Base-by-base conservation (phyloP, 805 yeast genomes). In the Metahyphopichia silvanorum region DNA sequence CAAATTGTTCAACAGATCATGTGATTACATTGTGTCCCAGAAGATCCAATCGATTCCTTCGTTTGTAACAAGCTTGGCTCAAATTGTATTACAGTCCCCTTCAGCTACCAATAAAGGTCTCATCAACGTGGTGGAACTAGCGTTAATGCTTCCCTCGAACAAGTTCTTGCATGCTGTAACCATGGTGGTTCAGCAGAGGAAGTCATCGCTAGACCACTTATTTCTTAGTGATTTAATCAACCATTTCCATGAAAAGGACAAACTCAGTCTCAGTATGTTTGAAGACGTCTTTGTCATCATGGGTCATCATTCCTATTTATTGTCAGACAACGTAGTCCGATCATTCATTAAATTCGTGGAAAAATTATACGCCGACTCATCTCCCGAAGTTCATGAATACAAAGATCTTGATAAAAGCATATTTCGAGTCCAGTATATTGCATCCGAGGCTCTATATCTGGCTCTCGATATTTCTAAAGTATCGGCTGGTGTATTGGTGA, bases 381-480 rank as follows among this genome's bases (percentile, higher is more conserved):
- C 49, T 14, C 69, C 69, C 0, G 33, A 37, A n/a, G 48, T 52
- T 8, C 72, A 66, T 38, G 67, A 65, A 39, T 64, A 53, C 45
- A 38, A 51, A 28, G 46, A 63, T 36, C 30, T 44, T 27, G 60
- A 64, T 16, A 42, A 46, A 32, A 61, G 49, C 38, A 33, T 60
- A 12, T 50, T 49, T 21, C 31, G 53, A 16, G 33, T 56, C 4
- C 57, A 52, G 27, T 25, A 37, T 9, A 17, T 51, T 3, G 25
- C 43, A n/a, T 32, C 31, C 14, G 12, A 29, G 14, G 29, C 31
- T 9, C 14, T 37, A 1, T 23, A 28, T 9, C 17, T 21, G 18
- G 28, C 13, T n/a, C 12, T 33, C 4, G 27, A 19, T 20, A 16
- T 21, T 20, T 39, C 32, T 1, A 15, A 29, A 12, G 16, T 27